Evolutionary conservation across 306 rosid genomes (phyloP).

Genomic region (Mucuna pruriens): DNA sequence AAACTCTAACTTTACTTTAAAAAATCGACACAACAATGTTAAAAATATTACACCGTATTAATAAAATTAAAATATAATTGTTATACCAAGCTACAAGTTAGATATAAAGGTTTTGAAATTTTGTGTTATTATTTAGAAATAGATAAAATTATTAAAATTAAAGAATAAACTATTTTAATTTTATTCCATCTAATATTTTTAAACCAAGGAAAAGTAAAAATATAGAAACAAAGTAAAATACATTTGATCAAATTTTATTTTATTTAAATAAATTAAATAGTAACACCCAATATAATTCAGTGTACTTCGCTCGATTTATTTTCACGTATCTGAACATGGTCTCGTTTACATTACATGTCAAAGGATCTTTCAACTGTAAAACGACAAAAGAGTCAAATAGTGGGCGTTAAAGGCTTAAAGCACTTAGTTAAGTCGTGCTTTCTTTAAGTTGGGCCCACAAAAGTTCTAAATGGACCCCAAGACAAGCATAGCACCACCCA

Average conservation of each 20-base stretch:
- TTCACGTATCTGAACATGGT: neutral
- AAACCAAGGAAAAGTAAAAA: too few relatives aligned
- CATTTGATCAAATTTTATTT: too few relatives aligned
- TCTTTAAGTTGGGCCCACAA: constrained; percentile 48
- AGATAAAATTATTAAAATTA: too few relatives aligned
- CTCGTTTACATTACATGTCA: neutral
- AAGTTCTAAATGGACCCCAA: constrained; percentile 47
- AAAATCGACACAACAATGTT: neutral
- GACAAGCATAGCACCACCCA: constrained; percentile 43
- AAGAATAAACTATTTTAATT: too few relatives aligned
- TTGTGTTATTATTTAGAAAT: too few relatives aligned
- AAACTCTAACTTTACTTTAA: neutral
- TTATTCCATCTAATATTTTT: too few relatives aligned
- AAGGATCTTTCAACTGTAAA: constrained; percentile 34
- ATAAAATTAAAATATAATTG: neutral
- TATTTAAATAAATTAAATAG: too few relatives aligned
- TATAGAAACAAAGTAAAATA: too few relatives aligned
- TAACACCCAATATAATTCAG: too few relatives aligned
- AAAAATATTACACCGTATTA: neutral
- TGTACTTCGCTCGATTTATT: too few relatives aligned
- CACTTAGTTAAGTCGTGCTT: constrained; percentile 45
- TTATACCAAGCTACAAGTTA: neutral
- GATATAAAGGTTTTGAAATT: neutral
- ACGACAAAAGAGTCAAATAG: constrained; percentile 64
- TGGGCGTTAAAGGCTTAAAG: constrained; percentile 53